Percentiles rank a stretch among this genome's conserved stretches.
phyloP scores from a whole-genome alignment of 257 asterid species.

The Solanum phureja region DNA sequence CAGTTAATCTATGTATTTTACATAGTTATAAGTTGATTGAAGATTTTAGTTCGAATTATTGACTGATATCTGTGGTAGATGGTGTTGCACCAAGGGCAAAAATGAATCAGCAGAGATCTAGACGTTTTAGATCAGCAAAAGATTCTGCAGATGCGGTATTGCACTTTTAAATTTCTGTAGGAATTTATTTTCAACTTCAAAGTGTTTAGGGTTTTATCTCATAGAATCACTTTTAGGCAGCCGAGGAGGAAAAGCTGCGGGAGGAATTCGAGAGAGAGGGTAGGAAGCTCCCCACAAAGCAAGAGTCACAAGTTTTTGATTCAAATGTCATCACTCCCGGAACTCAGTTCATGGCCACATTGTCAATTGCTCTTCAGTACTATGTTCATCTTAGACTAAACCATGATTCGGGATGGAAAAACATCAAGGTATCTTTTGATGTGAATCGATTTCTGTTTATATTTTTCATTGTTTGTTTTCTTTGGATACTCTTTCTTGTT shows the following conservation, averaged over 20 bases:
- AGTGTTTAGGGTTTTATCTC: neutral
- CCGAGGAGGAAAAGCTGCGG: slow-evolving; percentile 25
- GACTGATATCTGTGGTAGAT: slow-evolving; percentile 23
- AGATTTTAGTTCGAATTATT: neutral
- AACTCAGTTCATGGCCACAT: slow-evolving; percentile 38
- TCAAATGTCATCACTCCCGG: slow-evolving; percentile 59
- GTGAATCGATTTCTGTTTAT: neutral
- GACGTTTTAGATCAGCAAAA: slow-evolving; percentile 45
- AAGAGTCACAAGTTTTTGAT: slow-evolving; percentile 38
- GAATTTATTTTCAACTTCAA: neutral
- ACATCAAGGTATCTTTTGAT: slow-evolving; percentile 33
- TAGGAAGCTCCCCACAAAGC: slow-evolving; percentile 22
- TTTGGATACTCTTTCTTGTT: neutral
- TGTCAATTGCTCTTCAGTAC: slow-evolving; percentile 23
- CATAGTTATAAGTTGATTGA: neutral
- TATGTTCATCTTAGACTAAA: slow-evolving; percentile 23
- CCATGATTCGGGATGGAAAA: slow-evolving; percentile 34
- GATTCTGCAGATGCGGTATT: slow-evolving; percentile 26
- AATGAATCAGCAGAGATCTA: slow-evolving; percentile 46
- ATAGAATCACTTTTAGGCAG: slow-evolving; percentile 24
- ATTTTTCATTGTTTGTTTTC: neutral
- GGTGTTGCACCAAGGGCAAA: slow-evolving; percentile 77
- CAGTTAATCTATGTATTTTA: neutral
- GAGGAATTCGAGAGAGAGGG: slow-evolving; percentile 34
- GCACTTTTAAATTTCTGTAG: neutral